Percentiles rank a stretch among this genome's conserved stretches.
phyloP scores from a whole-genome alignment of 495 filamentous ascomycete genomes.

The Lepraria neglecta region DNA sequence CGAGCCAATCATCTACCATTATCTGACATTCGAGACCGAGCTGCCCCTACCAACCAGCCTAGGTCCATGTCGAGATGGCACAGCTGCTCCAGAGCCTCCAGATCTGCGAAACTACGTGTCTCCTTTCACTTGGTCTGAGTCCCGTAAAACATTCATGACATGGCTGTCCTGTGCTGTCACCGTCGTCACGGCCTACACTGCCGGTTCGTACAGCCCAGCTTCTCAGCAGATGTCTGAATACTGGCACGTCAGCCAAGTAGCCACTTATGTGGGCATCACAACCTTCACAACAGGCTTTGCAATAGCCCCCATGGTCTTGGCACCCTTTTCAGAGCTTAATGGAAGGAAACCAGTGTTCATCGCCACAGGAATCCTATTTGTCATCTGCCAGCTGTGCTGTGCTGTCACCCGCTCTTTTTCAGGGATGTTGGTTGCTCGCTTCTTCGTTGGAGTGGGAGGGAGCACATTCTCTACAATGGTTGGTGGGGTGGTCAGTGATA shows the following conservation, averaged over 20 bases:
- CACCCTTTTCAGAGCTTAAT: conserved; percentile 84
- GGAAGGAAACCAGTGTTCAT: conserved; percentile 78
- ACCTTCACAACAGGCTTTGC: conserved; percentile 79
- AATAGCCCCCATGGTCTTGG: conserved; percentile 81
- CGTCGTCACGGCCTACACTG: conserved; percentile 70
- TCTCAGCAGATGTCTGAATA: conserved; percentile 54
- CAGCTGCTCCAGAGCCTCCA: conserved; percentile 49
- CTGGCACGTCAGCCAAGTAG: conserved; percentile 56
- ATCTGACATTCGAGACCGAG: conserved; percentile 65
- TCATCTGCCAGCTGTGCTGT: conserved; percentile 64
- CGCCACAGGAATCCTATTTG: conserved; percentile 61
- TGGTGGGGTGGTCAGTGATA: conserved; percentile 83
- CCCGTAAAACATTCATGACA: conserved; percentile 66
- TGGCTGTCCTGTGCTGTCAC: conserved; percentile 70
- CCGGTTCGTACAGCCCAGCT: conserved; percentile 72
- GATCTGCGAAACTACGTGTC: conserved; percentile 61
- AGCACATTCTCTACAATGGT: conserved; percentile 90
- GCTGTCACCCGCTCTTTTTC: conserved; percentile 64
- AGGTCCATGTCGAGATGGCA: conserved; percentile 31
- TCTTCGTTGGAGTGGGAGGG: conserved; percentile 67
- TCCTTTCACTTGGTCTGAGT: conserved; percentile 67
- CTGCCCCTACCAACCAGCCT: conserved; percentile 53
- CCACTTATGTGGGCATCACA: conserved; percentile 71
- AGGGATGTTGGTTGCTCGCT: conserved; percentile 70
- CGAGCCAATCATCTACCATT: conserved; percentile 53